Evolutionary conservation across 805 yeast species (phyloP).

Genomic region (Myxozyma melibiosi): DNA sequence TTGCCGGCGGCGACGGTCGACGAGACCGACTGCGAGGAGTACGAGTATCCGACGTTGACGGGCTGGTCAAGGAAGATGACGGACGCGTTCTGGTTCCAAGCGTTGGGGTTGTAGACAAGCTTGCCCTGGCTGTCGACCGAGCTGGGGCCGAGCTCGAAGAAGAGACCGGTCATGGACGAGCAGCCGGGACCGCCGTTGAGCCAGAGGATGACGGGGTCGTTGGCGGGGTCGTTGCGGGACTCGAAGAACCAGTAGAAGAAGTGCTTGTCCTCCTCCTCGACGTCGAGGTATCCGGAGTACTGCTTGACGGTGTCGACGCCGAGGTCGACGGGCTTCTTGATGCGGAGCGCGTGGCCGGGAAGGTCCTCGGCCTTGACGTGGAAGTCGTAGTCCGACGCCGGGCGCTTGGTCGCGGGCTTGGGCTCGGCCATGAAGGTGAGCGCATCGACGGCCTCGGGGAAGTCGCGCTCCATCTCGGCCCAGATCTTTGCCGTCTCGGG

Average conservation of each 20-base stretch:
- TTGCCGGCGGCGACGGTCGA: constrained; percentile 80
- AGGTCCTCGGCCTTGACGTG: constrained; percentile 46
- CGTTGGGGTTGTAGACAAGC: constrained; percentile 76
- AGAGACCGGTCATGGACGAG: constrained; percentile 83
- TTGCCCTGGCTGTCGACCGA: constrained; percentile 64
- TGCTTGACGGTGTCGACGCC: constrained; percentile 82
- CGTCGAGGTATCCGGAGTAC: constrained; percentile 72
- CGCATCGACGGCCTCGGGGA: constrained; percentile 33
- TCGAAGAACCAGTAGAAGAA: constrained; percentile 91
- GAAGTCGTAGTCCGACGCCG: constrained; percentile 44
- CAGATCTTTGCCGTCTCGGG: constrained; percentile 32
- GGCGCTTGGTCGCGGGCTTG: constrained; percentile 36
- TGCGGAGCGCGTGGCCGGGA: constrained; percentile 61
- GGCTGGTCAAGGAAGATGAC: constrained; percentile 94
- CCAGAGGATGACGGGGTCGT: constrained; percentile 88
- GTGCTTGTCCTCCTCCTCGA: constrained; percentile 81
- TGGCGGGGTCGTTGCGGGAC: constrained; percentile 81
- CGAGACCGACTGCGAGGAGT: constrained; percentile 63
- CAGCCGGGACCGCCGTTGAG: constrained; percentile 96
- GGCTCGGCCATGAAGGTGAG: constrained; percentile 32
- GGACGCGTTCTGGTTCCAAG: constrained; percentile 91
- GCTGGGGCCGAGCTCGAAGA: constrained; percentile 91
- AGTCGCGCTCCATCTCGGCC: constrained; percentile 35
- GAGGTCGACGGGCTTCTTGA: constrained; percentile 64
- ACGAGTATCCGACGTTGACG: constrained; percentile 87